Evolutionary conservation across 306 rosid genomes (phyloP), one percentile per base, ranked within the genome.

Genomic region (Citrullus mucosospermus): DNA sequence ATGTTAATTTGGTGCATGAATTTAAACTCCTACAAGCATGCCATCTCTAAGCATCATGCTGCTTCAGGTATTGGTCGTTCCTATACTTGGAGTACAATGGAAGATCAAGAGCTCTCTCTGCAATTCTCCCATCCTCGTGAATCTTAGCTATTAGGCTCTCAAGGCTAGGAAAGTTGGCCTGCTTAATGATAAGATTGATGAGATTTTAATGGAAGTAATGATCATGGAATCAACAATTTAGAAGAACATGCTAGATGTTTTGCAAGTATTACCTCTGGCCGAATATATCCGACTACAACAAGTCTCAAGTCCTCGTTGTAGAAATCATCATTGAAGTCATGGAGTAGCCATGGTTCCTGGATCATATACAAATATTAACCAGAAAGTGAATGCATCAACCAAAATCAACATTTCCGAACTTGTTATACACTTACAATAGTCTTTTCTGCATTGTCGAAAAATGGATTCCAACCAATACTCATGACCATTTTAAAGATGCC

Each of bases 281-380:
- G 91, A 58, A 92, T 89, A 81, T 92, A 95, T 78, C 98, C 98
- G 61, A 95, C 96, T n/a, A 92, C 81, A 79, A 87, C 92, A 78
- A 92, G 96, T 32, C 79, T 89, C 82, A 91, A 82, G 68, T 92
- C 97, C 87, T 95, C 97, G 22, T 90, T 89, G 50, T 95, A 92
- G 87, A 95, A 95, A 85, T 95, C 97, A 61, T 80, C 89, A 9
- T 80, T 77, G 2, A 92, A 91, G 36, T 95, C 80, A 78, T 95
- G 93, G 83, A 95, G 99, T 88, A 92, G 16, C 97, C 99, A 95
- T n/a, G 97, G 99, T 82, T 95, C 97, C 97, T 95, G 83, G 54
- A 81, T 81, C 15, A 13, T 20, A 56, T 79, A 73, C 79, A 17
- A 51, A 44, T 79, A 70, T 41, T 25, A 79, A 71, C 53, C 30